Percentiles rank a stretch among this genome's conserved stretches.
phyloP scores from a whole-genome alignment of 768 basidiomycete genomes.

The Podaxis pistillaris region DNA sequence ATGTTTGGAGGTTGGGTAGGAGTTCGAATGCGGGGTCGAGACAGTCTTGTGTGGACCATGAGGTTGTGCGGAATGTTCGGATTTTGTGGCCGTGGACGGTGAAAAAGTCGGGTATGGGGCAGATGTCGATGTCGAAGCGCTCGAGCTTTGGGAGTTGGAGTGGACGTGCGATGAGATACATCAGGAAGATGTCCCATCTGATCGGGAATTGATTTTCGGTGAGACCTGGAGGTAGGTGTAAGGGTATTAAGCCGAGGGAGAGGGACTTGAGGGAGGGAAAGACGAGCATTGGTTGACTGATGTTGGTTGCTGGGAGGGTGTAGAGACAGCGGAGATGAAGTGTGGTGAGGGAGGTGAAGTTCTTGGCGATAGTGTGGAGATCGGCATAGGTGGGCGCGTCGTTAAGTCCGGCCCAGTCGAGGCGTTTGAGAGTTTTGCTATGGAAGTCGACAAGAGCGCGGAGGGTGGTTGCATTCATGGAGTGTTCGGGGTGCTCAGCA shows the following conservation, averaged over 20 bases:
- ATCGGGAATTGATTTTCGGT: slow-evolving; percentile 15
- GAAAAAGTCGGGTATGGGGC: slow-evolving; percentile 35
- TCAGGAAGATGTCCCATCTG: slow-evolving; percentile 40
- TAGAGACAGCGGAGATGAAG: slow-evolving; percentile 41
- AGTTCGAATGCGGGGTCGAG: slow-evolving; percentile 35
- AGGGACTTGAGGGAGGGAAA: slow-evolving; percentile 40
- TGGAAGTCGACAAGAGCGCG: slow-evolving; percentile 30
- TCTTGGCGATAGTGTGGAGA: slow-evolving; percentile 33
- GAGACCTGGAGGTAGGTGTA: slow-evolving; percentile 18
- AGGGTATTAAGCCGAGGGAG: slow-evolving; percentile 37
- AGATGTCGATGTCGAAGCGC: slow-evolving; percentile 43
- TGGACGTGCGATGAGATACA: slow-evolving; percentile 30
- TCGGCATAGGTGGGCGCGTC: slow-evolving; percentile 42
- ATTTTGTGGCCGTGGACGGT: slow-evolving; percentile 41
- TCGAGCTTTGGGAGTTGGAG: slow-evolving; percentile 37
- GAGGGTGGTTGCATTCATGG: slow-evolving; percentile 31
- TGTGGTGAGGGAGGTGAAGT: slow-evolving; percentile 33
- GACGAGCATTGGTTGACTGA: slow-evolving; percentile 22
- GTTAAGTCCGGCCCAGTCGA: slow-evolving; percentile 43
- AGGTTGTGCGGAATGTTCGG: slow-evolving; percentile 35
- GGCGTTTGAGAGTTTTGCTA: slow-evolving; percentile 33
- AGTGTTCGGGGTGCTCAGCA: slow-evolving; percentile 16
- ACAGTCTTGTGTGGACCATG: slow-evolving; percentile 25
- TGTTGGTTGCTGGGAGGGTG: slow-evolving; percentile 24
- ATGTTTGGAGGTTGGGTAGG: slow-evolving; percentile 40